Base-by-base conservation (phyloP, 2,329 filamentous ascomycete genomes). In the Pestalotiopsis sp. region DNA sequence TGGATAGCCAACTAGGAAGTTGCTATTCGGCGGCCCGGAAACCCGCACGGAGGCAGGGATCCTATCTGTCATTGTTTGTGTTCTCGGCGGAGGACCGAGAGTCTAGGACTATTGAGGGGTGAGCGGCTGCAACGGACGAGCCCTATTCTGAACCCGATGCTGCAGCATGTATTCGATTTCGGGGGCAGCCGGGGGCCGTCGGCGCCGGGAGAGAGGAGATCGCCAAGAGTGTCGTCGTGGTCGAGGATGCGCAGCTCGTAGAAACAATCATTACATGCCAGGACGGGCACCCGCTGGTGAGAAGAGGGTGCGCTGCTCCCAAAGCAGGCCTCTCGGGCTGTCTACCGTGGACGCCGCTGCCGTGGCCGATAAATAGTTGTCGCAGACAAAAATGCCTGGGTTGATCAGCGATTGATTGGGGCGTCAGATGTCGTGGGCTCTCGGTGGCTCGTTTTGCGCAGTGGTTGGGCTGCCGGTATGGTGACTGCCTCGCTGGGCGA, bases 21-120 rank as follows among this genome's bases (percentile, higher is more conserved):
- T 96, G 83, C 94, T 96, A 84, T 99, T 99, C 75, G 96, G 95
- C 79, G 95, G 95, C 79, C 96, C 96, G 74, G 94, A 97, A 83
- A 99, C 94, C 87, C 96, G 92, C 85, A 99, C 96, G 82, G 93
- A 93, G 80, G 93, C 92, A 82, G 91, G 88, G 85, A 91, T 90
- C 76, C 81, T 75, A 69, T 86, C 82, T 66, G 74, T 72, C 77
- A 79, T 79, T 60, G 70, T 76, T 66, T 60, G 66, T 66, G 56
- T 69, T 68, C 68, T 69, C 52, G 67, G 60, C 67, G 66, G 65
- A 65, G 66, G 62, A 36, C 61, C 25, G 68, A 65, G 23, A 56
- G 23, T 58, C 52, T 70, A 71, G 69, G 70, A 69, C 68, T 70
- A 71, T 70, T 72, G 69, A 67, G 60, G 60, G 62, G 58, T 52